phyloP scores from a whole-genome alignment of 2,329 filamentous ascomycete species.

The Ophiocordyceps polyrhachis-furcata region DNA sequence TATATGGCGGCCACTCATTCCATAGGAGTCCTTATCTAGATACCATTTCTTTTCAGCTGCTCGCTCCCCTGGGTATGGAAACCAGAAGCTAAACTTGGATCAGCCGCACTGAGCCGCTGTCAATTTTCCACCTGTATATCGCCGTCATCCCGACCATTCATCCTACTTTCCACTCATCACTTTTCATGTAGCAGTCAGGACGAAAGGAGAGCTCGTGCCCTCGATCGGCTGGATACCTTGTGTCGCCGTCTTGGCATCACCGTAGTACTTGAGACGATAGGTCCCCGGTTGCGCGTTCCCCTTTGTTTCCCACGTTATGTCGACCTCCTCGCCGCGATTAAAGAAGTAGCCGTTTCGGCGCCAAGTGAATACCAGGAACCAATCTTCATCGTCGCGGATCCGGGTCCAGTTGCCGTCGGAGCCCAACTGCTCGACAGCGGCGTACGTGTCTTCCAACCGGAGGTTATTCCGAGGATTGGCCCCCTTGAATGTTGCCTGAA shows the following conservation, averaged over 20 bases:
- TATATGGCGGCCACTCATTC: background rate
- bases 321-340: conserved; percentile 66
- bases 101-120: background rate
- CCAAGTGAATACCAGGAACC: conserved; percentile 75
- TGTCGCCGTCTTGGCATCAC: conserved; percentile 34
- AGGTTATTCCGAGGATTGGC: conserved; percentile 86
- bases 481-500: conserved; percentile 56
- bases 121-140: no score
- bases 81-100: background rate
- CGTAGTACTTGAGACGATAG: conserved; percentile 70
- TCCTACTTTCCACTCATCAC: background rate
- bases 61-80: background rate
- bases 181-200: background rate
- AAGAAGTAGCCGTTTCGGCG: conserved; percentile 47
- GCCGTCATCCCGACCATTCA: background rate
- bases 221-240: background rate
- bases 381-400: conserved; percentile 59
- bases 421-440: conserved; percentile 48
- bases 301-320: conserved; percentile 52
- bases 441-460: conserved; percentile 57
- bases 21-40: background rate
- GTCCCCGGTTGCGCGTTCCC: conserved; percentile 37
- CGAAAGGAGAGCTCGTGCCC: background rate
- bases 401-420: conserved; percentile 36
- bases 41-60: background rate